Percentiles rank a stretch among this genome's conserved stretches.
Conservation (phyloP, 2,329 filamentous ascomycete species). For the Coniochaeta ligniaria region DNA sequence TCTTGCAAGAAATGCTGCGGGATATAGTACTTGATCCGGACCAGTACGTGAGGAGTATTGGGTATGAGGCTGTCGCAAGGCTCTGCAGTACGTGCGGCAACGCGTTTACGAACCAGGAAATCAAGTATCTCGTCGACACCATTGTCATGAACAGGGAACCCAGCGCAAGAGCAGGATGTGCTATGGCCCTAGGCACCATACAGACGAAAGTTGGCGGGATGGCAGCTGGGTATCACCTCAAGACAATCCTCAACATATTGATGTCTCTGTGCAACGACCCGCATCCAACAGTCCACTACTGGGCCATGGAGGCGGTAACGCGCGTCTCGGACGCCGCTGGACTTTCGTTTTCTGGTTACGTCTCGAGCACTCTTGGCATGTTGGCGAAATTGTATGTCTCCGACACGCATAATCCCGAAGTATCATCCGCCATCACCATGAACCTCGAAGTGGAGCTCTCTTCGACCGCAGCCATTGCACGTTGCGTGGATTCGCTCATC, state of each 20-base stretch:
- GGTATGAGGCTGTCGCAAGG: constrained; percentile 77
- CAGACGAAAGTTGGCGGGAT: constrained; percentile 95
- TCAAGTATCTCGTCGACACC: constrained; percentile 82
- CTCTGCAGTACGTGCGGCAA: constrained; percentile 83
- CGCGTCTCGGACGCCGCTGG: constrained; percentile 87
- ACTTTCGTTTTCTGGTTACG: constrained; percentile 83
- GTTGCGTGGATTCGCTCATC: constrained; percentile 90
- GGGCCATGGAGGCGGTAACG: constrained; percentile 84
- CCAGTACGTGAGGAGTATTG: constrained; percentile 76
- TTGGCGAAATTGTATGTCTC: constrained; percentile 86
- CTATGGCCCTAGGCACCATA: constrained; percentile 86
- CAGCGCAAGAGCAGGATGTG: constrained; percentile 86
- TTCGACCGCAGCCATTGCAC: constrained; percentile 74
- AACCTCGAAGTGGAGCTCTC: constrained; percentile 84
- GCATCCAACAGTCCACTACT: constrained; percentile 92
- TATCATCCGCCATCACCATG: constrained; percentile 71
- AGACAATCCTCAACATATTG: constrained; percentile 95
- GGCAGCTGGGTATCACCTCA: constrained; percentile 92
- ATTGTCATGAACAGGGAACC: constrained; percentile 93
- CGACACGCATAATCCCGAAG: constrained; percentile 85
- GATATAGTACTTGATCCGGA: constrained; percentile 77
- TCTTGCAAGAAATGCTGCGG: constrained; percentile 68
- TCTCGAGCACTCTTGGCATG: constrained; percentile 87
- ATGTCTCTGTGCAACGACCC: constrained; percentile 96
- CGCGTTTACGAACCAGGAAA: constrained; percentile 78